Percentiles rank a stretch among this genome's conserved stretches.
Conservation (phyloP, 1,284 basidiomycete genomes). For the Grifola frondosa region DNA sequence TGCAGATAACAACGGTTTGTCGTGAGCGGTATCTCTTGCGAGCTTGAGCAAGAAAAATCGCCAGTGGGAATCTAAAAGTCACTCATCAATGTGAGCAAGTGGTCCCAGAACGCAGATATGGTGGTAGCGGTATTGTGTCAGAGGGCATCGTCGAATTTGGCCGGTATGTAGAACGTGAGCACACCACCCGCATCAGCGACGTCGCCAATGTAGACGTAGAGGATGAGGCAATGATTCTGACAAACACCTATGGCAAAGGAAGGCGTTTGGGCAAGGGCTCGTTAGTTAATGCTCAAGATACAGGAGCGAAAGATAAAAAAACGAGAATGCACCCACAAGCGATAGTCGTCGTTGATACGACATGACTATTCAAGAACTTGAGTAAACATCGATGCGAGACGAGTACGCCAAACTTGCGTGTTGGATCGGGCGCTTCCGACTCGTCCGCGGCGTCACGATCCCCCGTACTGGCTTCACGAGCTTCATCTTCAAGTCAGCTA, state of each 20-base stretch:
- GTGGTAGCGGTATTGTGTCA: too few species aligned
- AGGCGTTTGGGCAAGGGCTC: neutral
- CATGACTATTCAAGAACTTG: constrained; percentile 82
- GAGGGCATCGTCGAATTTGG: constrained; percentile 41
- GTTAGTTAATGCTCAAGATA: neutral
- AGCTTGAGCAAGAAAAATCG: too few species aligned
- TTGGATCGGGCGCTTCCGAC: constrained; percentile 38
- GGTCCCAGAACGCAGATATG: too few species aligned
- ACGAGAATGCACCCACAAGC: constrained; percentile 57
- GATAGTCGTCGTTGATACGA: constrained; percentile 84
- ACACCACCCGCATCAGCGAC: constrained; percentile 81
- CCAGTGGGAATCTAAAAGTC: too few species aligned
- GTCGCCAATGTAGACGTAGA: constrained; percentile 89
- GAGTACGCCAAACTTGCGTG: constrained; percentile 63
- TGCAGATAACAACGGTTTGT: too few species aligned
- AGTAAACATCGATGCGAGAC: constrained; percentile 76
- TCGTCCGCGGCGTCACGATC: constrained; percentile 42
- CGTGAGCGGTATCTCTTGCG: too few species aligned
- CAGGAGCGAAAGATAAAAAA: neutral
- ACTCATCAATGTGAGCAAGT: too few species aligned
- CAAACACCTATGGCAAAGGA: constrained; percentile 64
- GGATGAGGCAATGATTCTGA: constrained; percentile 81
- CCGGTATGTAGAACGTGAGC: constrained; percentile 87
- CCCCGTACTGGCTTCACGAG: constrained; percentile 31
- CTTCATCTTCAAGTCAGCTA: constrained; percentile 19